phyloP scores from a whole-genome alignment of 2,329 filamentous ascomycete species.

The Talaromyces sp. region DNA sequence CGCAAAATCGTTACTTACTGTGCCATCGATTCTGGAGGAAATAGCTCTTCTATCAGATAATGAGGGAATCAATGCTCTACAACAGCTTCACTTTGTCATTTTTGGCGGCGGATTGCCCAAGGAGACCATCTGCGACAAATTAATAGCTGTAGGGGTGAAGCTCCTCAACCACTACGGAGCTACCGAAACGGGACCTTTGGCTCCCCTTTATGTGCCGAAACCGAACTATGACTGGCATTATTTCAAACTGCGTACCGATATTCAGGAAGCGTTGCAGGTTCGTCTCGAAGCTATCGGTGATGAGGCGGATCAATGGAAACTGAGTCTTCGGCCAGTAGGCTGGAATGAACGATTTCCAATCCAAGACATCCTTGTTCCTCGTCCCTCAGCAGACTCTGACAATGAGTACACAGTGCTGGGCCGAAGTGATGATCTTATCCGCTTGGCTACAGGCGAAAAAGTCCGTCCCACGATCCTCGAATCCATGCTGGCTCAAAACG shows the following conservation, averaged over 20 bases:
- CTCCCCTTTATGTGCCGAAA: not conserved
- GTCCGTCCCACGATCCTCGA: conserved; percentile 1
- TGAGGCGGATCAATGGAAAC: not conserved
- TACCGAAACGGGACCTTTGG: conserved; percentile 10
- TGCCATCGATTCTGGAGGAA: conserved; percentile 14
- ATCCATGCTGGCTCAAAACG: not conserved
- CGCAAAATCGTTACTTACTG: conserved; percentile 4
- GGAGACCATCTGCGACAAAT: not conserved
- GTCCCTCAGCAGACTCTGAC: conserved; percentile 1
- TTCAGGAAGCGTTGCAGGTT: not conserved
- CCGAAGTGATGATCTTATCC: conserved; percentile 9
- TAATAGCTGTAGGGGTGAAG: conserved; percentile 2
- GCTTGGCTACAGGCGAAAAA: conserved; percentile 6
- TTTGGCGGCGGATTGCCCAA: conserved; percentile 7
- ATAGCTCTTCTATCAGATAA: conserved; percentile 6
- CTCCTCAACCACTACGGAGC: conserved; percentile 14
- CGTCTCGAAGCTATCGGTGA: not conserved
- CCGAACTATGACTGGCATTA: conserved; percentile 8
- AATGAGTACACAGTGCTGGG: conserved; percentile 2
- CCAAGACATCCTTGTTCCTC: conserved; percentile 2
- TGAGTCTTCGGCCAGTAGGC: conserved; percentile 4
- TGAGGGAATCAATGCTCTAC: conserved; percentile 1
- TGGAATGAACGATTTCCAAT: conserved; percentile 4
- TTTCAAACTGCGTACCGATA: conserved; percentile 8
- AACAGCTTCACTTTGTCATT: conserved; percentile 4